Percentiles rank a stretch among this genome's conserved stretches.
These are phyloP conservation scores for Lupinus albus DNA, from an alignment of 306 rosid species.

Conservation along the genomic window DNA sequence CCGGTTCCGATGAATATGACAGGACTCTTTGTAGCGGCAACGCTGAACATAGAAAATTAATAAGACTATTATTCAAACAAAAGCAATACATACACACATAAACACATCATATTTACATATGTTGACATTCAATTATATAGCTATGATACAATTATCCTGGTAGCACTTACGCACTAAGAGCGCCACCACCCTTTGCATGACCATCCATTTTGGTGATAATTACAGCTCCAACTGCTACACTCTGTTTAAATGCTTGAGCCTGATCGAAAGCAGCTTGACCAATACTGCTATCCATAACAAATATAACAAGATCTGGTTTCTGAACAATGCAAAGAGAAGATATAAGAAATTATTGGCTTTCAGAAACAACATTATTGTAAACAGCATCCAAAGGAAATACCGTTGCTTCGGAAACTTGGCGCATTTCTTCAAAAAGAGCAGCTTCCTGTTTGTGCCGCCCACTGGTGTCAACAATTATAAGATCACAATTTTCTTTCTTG, in stretches of 20 bases:
- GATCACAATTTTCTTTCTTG: slow-evolving; percentile 80
- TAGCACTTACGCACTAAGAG: slow-evolving; percentile 80
- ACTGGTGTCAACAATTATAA: slow-evolving; percentile 84
- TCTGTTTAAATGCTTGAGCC: slow-evolving; percentile 81
- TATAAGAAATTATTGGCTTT: slow-evolving; percentile 30
- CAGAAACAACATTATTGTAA: slow-evolving; percentile 5
- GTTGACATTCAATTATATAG: slow-evolving; percentile 25
- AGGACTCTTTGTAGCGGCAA: slow-evolving; percentile 90
- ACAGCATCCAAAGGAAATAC: slow-evolving; percentile 49
- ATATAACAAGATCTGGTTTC: slow-evolving; percentile 85
- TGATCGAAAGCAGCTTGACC: slow-evolving; percentile 95
- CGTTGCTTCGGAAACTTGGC: slow-evolving; percentile 90
- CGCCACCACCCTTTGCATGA: slow-evolving; percentile 89
- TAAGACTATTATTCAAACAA: slow-evolving; percentile 32
- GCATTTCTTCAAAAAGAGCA: slow-evolving; percentile 93
- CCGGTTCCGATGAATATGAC: slow-evolving; percentile 84
- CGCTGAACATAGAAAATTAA: slow-evolving; percentile 51
- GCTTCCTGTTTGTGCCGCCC: slow-evolving; percentile 91
- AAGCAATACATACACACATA: background rate
- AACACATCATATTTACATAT: slow-evolving; percentile 17
- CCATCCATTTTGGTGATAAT: slow-evolving; percentile 88
- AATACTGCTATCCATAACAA: slow-evolving; percentile 89
- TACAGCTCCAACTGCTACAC: slow-evolving; percentile 86
- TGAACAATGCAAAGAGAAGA: slow-evolving; percentile 48
- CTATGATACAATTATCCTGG: background rate